Percentiles rank a stretch among this genome's conserved stretches.
Evolutionary conservation across 768 basidiomycete species (phyloP).

Genomic region (Russula emetica): DNA sequence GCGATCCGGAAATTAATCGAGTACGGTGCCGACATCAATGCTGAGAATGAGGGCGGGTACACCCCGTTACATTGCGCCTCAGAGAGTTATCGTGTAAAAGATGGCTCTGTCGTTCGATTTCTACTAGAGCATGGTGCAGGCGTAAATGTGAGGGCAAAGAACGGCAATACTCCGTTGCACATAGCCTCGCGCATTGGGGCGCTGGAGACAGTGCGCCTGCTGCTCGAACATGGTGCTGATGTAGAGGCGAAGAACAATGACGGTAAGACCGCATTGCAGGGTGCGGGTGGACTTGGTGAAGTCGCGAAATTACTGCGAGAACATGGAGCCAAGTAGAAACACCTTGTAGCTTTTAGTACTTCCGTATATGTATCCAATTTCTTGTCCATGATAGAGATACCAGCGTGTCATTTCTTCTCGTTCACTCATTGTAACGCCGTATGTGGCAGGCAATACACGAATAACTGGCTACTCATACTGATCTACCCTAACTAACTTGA

Average conservation of each 20-base stretch:
- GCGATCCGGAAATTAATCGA: not conserved
- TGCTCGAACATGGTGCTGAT: not conserved
- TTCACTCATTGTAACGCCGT: too few species aligned
- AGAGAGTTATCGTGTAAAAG: too few species aligned
- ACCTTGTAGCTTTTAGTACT: too few species aligned
- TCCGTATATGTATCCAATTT: too few species aligned
- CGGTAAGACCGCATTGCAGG: not conserved
- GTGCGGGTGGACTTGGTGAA: not conserved
- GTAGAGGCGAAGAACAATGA: not conserved
- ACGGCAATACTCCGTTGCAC: not conserved
- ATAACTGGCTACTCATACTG: too few species aligned
- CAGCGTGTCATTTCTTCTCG: too few species aligned
- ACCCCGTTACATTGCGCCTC: not conserved
- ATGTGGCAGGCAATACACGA: too few species aligned
- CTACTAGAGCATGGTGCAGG: not conserved
- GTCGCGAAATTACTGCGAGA: not conserved
- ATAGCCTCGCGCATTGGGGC: accelerated
- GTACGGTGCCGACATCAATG: not conserved
- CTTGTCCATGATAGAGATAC: too few species aligned
- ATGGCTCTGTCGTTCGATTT: not conserved
- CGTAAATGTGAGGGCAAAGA: not conserved
- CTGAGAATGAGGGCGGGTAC: accelerated
- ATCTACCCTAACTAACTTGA: too few species aligned
- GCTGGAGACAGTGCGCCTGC: not conserved
- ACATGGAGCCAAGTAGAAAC: not conserved